Conservation (phyloP, 179 eudicot species). For the Camellia oleifera region DNA sequence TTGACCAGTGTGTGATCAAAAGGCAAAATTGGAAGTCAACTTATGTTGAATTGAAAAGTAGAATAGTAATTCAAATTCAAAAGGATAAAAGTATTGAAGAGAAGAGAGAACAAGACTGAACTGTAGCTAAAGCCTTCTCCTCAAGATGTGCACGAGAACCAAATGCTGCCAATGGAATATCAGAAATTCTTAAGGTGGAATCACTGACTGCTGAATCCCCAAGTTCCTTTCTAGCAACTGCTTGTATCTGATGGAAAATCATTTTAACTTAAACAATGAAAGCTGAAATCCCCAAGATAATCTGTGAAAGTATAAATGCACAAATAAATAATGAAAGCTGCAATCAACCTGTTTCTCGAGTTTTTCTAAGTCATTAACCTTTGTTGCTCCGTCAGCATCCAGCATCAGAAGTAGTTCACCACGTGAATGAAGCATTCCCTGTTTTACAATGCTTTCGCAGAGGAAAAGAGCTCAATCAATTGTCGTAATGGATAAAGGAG, state of each 20-base stretch:
- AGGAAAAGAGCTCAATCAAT: conserved; percentile 62
- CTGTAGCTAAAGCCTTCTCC: conserved; percentile 90
- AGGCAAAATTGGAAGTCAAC: background rate
- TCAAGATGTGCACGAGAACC: conserved; percentile 99
- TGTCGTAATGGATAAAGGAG: conserved; percentile 9
- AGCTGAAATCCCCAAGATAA: background rate
- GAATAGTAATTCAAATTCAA: background rate
- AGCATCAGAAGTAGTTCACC: conserved; percentile 94
- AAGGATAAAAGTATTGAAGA: background rate
- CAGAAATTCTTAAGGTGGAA: conserved; percentile 49
- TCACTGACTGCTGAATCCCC: conserved; percentile 30
- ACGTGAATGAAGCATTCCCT: conserved; percentile 99
- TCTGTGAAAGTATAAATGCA: background rate
- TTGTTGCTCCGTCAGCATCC: conserved; percentile 99
- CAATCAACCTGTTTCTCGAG: conserved; percentile 84
- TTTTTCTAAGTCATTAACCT: conserved; percentile 84
- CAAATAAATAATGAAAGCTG: background rate
- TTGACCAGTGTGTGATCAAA: background rate
- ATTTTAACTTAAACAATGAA: conserved; percentile 5
- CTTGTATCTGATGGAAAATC: conserved; percentile 55
- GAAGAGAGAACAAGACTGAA: conserved; percentile 32
- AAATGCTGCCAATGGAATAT: conserved; percentile 72
- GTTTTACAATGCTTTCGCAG: conserved; percentile 85
- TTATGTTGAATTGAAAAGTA: background rate
- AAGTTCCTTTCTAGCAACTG: conserved; percentile 55